Evolutionary conservation across 1,284 basidiomycete genomes (phyloP), one percentile per base, ranked within the genome.

Genomic region (Xerocomus amazonicus): DNA sequence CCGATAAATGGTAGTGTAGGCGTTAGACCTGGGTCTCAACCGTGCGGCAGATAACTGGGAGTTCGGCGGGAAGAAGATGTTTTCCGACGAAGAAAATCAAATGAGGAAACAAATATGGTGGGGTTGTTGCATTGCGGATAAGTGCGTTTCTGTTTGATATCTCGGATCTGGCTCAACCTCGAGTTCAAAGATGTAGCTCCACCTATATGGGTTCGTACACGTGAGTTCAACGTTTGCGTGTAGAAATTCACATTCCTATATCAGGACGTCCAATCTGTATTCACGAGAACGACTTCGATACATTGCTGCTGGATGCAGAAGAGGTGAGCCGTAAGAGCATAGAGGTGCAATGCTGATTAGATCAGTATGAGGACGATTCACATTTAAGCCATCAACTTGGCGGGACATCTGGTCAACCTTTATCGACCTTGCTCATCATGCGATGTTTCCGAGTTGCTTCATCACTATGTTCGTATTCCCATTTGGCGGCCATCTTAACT

Each of bases 51-150:
- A 87, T 36, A 80, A 78, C 50, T 92, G 88, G 87, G 81, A 84
- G 58, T 77, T 82, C 45, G 74, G 81, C 51, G 80, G 78, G 5
- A 74, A 72, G 37, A 77, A 77, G 48, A 66, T 90, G n/a, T 91
- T 92, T 60, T 78, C 80, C 6, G 68, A 75, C n/a, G 77, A 82
- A 59, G 90, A 92, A 66, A 84, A 82, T 46, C 84, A 90, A 66
- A 81, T 78, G 6, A 76, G 90, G 53, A 81, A 84, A 53, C 84
- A 90, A 51, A 84, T 92, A 42, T 93, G 90, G 90, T 91, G 87
- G 84, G 75, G 78, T 19, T 90, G 88, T 61, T 78, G 82, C 59
- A 73, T 86, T 36, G 77, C 83, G 47, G 90, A 92, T 62, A 79
- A 83, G 85, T 88, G 62, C 45, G 77, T 64, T 42, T 53, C 27